Base-by-base conservation (phyloP, 2,329 filamentous ascomycete genomes). In the Kalmusia sp. region DNA sequence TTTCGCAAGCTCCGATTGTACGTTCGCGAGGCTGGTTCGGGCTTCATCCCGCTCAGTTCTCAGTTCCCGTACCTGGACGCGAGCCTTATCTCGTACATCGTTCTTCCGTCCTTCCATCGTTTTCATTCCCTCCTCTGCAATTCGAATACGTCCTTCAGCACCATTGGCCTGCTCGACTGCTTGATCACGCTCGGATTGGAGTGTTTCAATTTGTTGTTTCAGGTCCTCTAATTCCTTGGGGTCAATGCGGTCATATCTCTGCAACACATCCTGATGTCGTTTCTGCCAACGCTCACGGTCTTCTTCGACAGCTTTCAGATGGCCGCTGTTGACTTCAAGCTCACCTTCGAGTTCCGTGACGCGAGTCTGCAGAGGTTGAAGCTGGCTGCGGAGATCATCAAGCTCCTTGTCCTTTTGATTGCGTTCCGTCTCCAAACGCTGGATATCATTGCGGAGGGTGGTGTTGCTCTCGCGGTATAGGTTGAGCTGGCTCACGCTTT, bases 251-350 rank as follows among this genome's bases (percentile, higher is more conserved):
- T 96, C 93, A 69, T 98, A 97, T 72, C 96, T 97, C 61, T 92
- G 92, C 45, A 99, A 84, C 57, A 99, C 97, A 63, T 96, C 91
- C 70, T 98, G 92, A 1, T 92, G 96, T 21, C 95, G 89, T 80
- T 97, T 93, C 76, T 96, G 92, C 91, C 93, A 97, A 52, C 91
- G 86, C 70, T 98, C 93, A 14, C 95, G 88, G 70, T 98, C 93
- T 65, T 95, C 90, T 61, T 96, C 90, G 8, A 98, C 82, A 58
- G 97, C 84, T 67, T 90, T 91, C 69, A 97, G 85, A 70, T 98
- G 93, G 11, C 92, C 92, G 61, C 96, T 89, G 65, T 93, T 89
- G 61, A 89, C 90, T 55, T 89, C 86, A 58, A 91, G 83, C 57
- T 93, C 86, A 54, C 89, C 92, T 70, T 96, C 91, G 12, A 98